Conservation (phyloP, 176 grass and related monocot genomes). For the Eragrostis nindensis region DNA sequence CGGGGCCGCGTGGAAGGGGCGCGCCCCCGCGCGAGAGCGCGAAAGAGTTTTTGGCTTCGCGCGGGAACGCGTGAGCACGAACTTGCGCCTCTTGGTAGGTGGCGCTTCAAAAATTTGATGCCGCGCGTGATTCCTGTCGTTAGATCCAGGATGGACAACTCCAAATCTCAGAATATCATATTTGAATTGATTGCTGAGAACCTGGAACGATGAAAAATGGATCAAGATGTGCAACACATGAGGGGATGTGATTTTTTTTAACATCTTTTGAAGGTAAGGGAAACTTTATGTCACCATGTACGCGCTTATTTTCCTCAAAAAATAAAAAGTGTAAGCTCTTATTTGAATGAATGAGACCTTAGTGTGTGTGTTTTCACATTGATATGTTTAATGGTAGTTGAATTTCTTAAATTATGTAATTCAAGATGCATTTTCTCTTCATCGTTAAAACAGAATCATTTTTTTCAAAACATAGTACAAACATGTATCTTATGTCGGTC, state of each 20-base stretch:
- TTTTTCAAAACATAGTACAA: too few species aligned
- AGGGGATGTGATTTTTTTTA: background rate
- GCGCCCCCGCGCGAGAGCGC: slow-evolving; percentile 43
- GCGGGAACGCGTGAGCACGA: slow-evolving; percentile 50
- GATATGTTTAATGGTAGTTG: background rate
- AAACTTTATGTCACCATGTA: too few species aligned
- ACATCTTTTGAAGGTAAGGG: too few species aligned
- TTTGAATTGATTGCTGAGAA: background rate
- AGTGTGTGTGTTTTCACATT: background rate
- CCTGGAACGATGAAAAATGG: background rate
- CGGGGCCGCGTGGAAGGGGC: background rate
- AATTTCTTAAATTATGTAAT: background rate
- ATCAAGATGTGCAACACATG: background rate
- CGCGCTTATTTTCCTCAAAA: too few species aligned
- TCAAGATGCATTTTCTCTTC: too few species aligned
- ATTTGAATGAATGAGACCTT: background rate
- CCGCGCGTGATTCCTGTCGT: background rate
- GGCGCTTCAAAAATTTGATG: slow-evolving; percentile 11
- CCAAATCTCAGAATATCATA: background rate
- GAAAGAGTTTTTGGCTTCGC: slow-evolving; percentile 46
- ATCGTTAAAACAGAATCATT: too few species aligned
- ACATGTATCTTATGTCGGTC: too few species aligned
- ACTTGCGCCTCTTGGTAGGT: background rate
- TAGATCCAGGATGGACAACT: background rate
- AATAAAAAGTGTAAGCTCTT: too few species aligned